Base-by-base conservation (phyloP, 306 rosid genomes). In the Cicer chorassanicum region DNA sequence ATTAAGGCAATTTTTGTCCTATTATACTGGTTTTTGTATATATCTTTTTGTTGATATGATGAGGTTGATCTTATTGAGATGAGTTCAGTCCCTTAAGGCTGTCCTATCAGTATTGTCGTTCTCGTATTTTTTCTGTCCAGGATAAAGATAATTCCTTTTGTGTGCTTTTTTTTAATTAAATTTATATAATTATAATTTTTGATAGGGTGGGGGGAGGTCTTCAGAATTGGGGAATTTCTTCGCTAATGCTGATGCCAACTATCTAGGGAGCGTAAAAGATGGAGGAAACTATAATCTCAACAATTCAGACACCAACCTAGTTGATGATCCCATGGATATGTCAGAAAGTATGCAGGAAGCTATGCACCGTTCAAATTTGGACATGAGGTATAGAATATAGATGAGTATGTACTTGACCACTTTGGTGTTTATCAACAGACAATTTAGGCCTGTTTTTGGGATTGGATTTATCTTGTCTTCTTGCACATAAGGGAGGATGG, bases 301-400 rank as follows among this genome's bases (percentile, higher is more conserved):
- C 73, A 85, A 79, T 76, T 72, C 91, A 54, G 81, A 84, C 53
- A 75, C 68, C 13, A 44, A 59, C 55, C 29, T 75, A 81, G 82
- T 69, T 87, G 93, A 85, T 60, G 98, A 95, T 80, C 90, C 97
- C 65, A 90, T 95, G 99, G 99, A 95, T 81, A 86, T 90, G 89
- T 90, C 97, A 73, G 99, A 95, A 64, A 86, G 98, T 77, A 90
- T 95, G 97, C 99, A 95, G 89, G 99, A 95, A 85, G 99, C 99
- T 66, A 86, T 95, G 99, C 98, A 92, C 75, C 98, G 98, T 67
- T 95, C 98, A 6, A 95, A 89, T 83, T 80, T 95, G 84, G 99
- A 95, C 64, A 85, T 89, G 96, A 90, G 99, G 99, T 95, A 85
- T 75, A 63, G 68, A 82, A 93, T 95, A 80, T 70, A 62, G 75